phyloP scores from a whole-genome alignment of 2,329 filamentous ascomycete species.

The Arthrobotrys megalospora region DNA sequence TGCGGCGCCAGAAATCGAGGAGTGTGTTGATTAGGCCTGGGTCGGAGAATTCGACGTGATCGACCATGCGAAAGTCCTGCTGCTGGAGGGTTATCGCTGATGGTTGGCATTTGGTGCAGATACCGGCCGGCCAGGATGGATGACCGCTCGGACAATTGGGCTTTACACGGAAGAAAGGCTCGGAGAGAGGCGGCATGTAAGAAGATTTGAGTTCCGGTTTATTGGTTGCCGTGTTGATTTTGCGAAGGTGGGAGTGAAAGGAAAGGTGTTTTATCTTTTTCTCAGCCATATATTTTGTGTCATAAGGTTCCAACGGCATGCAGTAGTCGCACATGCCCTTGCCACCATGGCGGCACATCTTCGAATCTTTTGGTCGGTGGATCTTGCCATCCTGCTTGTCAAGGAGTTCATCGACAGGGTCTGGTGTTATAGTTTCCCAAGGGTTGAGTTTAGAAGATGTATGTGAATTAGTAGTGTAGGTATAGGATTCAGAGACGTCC shows the following conservation, averaged over 20 bases:
- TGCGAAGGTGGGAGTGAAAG: constrained; percentile 93
- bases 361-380: constrained; percentile 78
- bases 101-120: constrained; percentile 98
- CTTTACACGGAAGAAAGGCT: constrained; percentile 92
- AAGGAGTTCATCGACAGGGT: constrained; percentile 85
- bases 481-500: constrained; percentile 76
- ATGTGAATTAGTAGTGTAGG: constrained; percentile 70
- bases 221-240: constrained; percentile 96
- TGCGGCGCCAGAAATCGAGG: constrained; percentile 90
- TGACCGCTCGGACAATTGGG: constrained; percentile 93
- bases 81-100: constrained; percentile 96
- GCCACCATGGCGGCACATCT: constrained; percentile 94
- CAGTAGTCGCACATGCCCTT: constrained; percentile 99
- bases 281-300: constrained; percentile 87
- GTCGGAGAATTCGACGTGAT: constrained; percentile 95
- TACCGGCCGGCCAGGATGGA: constrained; percentile 92
- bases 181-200: constrained; percentile 93
- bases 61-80: constrained; percentile 95
- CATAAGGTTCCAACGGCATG: constrained; percentile 95
- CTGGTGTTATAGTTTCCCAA: constrained; percentile 93
- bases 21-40: constrained; percentile 88
- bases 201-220: constrained; percentile 94
- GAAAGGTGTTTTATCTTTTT: constrained; percentile 99
- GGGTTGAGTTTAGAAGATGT: constrained; percentile 79
- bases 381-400: constrained; percentile 95